phyloP scores from a whole-genome alignment of 441 rosid species.

The Arabidopsis lyrata region DNA sequence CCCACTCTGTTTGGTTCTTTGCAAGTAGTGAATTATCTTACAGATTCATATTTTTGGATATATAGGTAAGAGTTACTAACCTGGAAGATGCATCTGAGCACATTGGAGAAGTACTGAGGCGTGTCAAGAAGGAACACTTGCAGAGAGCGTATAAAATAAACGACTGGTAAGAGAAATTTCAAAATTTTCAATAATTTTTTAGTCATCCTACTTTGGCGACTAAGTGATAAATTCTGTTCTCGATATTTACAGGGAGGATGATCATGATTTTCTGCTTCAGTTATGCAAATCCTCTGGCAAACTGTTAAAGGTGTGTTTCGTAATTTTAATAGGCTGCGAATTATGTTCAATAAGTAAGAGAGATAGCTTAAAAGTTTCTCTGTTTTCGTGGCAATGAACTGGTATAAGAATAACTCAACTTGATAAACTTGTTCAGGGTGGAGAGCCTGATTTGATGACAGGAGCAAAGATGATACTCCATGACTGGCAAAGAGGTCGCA shows the following conservation, averaged over 20 bases:
- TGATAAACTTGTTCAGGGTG: slow-evolving; percentile 62
- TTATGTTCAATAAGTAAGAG: background rate
- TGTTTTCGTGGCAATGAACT: slow-evolving; percentile 5
- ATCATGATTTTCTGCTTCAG: slow-evolving; percentile 82
- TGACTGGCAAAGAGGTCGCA: slow-evolving; percentile 97
- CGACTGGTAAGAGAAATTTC: slow-evolving; percentile 60
- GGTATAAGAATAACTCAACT: background rate
- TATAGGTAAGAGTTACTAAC: slow-evolving; percentile 88
- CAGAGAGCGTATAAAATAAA: slow-evolving; percentile 87
- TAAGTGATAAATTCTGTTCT: slow-evolving; percentile 2
- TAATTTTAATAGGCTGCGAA: slow-evolving; percentile 1
- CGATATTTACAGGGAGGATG: slow-evolving; percentile 70
- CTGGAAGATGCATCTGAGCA: slow-evolving; percentile 89
- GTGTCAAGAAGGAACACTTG: slow-evolving; percentile 89
- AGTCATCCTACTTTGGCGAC: background rate
- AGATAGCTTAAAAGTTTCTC: background rate
- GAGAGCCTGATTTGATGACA: slow-evolving; percentile 86
- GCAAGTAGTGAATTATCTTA: slow-evolving; percentile 17
- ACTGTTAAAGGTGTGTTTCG: slow-evolving; percentile 71
- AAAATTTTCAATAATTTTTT: background rate
- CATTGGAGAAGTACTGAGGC: slow-evolving; percentile 89
- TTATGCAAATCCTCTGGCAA: slow-evolving; percentile 82
- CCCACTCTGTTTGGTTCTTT: background rate
- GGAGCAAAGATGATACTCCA: slow-evolving; percentile 96
- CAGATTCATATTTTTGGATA: background rate